Evolutionary conservation across 108 stramenopile species (phyloP), one percentile per base, ranked within the genome.

Genomic region (Cyclotella sp.): DNA sequence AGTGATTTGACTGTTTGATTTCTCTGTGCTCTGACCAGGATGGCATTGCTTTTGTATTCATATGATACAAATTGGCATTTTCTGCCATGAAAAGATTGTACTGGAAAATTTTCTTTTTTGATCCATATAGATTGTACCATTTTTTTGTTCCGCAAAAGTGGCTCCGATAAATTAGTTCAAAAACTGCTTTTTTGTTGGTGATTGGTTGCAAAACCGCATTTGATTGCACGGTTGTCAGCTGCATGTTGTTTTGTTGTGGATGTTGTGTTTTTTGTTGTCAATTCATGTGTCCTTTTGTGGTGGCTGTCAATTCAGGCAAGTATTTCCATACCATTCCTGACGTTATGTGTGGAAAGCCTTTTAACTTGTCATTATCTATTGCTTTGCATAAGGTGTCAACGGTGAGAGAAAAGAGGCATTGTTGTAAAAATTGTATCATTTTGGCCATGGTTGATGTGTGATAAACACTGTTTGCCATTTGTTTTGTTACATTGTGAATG

Each of bases 211-310:
- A 18, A 5, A 12, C 19, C 9, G 19, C 18, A 9, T 21, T 44
- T 6, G 11, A n/a, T n/a, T n/a, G n/a, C n/a, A n/a, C n/a, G n/a
- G n/a, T n/a, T n/a, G n/a, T n/a, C n/a, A n/a, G n/a, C n/a, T n/a
- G n/a, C n/a, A n/a, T n/a, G n/a, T 65, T 8, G 26, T 61, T 26
- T 40, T n/a, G n/a, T n/a, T n/a, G n/a, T n/a, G n/a, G n/a, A 44
- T n/a, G 42, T 24, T 65, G 26, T 14, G n/a, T 16, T 5, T 15
- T 9, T 44, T 30, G 12, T 21, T 45, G 15, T n/a, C n/a, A n/a
- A n/a, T n/a, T n/a, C 63, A 65, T 65, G 63, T 65, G 63, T 11
- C 63, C 63, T 43, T 65, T 65, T 7, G 51, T 43, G 5, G 53
- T 69, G 8, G 51, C 53, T 69, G 53, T 55, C 15, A 57, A 71